These are phyloP conservation scores for Talaromyces nanjingensis DNA, from an alignment of 495 filamentous ascomycete species.

Conservation along the genomic window DNA sequence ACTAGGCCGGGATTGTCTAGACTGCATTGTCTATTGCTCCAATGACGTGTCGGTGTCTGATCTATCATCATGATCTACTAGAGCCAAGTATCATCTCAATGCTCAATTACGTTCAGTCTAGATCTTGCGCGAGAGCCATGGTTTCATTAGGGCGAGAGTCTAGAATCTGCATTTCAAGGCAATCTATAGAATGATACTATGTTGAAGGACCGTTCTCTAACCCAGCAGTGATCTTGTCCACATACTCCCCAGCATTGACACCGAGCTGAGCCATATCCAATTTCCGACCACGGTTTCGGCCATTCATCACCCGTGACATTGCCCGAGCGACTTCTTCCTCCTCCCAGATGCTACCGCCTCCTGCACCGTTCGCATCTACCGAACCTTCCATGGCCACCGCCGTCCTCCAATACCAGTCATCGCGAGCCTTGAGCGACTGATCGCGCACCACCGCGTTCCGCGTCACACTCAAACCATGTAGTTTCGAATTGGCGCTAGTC, in stretches of 20 bases:
- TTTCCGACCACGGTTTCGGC: slow-evolving; percentile 22
- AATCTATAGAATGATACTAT: neutral
- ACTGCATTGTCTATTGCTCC: neutral
- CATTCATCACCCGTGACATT: slow-evolving; percentile 42
- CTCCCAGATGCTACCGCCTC: slow-evolving; percentile 38
- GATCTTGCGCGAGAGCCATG: neutral
- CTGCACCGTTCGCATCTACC: slow-evolving; percentile 17
- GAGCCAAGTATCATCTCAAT: neutral
- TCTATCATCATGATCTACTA: neutral
- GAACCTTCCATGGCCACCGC: slow-evolving; percentile 35
- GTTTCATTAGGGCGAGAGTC: neutral
- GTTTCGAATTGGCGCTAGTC: slow-evolving; percentile 39
- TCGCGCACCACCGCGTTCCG: slow-evolving; percentile 55
- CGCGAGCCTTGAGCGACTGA: slow-evolving; percentile 41
- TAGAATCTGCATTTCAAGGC: neutral
- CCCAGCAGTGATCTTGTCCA: slow-evolving; percentile 33
- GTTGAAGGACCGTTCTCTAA: slow-evolving; percentile 19
- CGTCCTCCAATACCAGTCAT: slow-evolving; percentile 53
- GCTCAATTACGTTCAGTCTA: neutral
- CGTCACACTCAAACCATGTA: slow-evolving; percentile 47
- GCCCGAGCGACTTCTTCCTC: slow-evolving; percentile 50
- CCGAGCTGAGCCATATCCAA: slow-evolving; percentile 44
- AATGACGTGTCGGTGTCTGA: neutral
- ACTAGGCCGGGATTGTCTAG: neutral
- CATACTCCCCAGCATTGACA: slow-evolving; percentile 36